phyloP scores from a whole-genome alignment of 1,139 yeast genomes.

The Protomyces inouyei region DNA sequence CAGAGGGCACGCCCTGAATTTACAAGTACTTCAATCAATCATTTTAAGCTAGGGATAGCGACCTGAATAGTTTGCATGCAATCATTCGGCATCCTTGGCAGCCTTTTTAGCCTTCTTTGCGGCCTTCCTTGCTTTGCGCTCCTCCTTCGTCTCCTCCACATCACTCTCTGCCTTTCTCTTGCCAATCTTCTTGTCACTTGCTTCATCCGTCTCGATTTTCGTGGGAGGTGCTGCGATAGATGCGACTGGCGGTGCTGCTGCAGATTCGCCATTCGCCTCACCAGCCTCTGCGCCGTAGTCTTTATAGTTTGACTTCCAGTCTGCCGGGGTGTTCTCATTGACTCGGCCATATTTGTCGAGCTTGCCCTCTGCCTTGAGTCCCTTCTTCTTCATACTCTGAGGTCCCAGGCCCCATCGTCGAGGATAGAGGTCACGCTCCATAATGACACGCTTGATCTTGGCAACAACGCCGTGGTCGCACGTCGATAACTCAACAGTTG shows the following conservation, averaged over 20 bases:
- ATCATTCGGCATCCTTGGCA: slow-evolving; percentile 46
- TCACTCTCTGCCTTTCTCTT: slow-evolving; percentile 25
- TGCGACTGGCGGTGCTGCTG: slow-evolving; percentile 1
- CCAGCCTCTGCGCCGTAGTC: slow-evolving; percentile 53
- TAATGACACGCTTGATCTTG: slow-evolving; percentile 96
- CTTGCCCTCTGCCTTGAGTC: slow-evolving; percentile 94
- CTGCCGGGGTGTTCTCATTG: slow-evolving; percentile 87
- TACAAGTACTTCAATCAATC: too few relatives aligned
- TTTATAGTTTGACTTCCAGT: slow-evolving; percentile 84
- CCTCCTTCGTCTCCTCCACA: slow-evolving; percentile 46
- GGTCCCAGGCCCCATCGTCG: slow-evolving; percentile 99
- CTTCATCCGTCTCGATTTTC: slow-evolving; percentile 41
- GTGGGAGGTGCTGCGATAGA: slow-evolving; percentile 43
- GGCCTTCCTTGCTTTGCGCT: slow-evolving; percentile 54
- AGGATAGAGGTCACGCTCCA: slow-evolving; percentile 99
- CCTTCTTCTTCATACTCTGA: slow-evolving; percentile 97
- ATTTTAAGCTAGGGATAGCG: too few relatives aligned
- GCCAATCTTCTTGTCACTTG: slow-evolving; percentile 35
- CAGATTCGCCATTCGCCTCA: slow-evolving; percentile 38
- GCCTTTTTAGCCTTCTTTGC: slow-evolving; percentile 64
- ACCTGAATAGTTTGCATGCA: background rate
- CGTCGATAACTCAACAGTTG: slow-evolving; percentile 90
- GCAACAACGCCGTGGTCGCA: slow-evolving; percentile 99
- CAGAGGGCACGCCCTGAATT: too few relatives aligned
- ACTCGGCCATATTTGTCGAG: slow-evolving; percentile 91